Conservation (phyloP, 2,329 filamentous ascomycete species). For the Fusarium praegraminearum region DNA sequence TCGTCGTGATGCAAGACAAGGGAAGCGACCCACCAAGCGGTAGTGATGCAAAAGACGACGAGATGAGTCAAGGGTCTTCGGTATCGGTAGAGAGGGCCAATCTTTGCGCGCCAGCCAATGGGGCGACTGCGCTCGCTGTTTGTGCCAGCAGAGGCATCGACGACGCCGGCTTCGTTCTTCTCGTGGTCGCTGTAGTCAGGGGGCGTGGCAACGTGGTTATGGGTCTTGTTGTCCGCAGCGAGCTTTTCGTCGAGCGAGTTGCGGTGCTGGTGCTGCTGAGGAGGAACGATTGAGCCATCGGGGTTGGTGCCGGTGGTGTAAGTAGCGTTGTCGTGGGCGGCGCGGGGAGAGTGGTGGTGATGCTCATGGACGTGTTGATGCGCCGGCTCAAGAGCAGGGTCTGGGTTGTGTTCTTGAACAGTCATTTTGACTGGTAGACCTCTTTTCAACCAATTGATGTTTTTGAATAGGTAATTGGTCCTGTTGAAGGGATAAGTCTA, state of each 20-base stretch:
- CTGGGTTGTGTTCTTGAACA: constrained; percentile 39
- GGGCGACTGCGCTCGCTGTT: constrained; percentile 23
- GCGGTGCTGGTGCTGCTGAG: constrained; percentile 40
- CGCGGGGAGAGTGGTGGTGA: constrained; percentile 56
- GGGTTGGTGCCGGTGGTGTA: constrained; percentile 59
- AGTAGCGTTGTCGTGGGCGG: constrained; percentile 57
- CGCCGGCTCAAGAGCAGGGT: constrained; percentile 50
- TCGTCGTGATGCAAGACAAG: constrained; percentile 78
- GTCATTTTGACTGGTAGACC: constrained; percentile 28
- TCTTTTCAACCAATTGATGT: constrained; percentile 1
- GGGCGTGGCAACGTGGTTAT: constrained; percentile 41
- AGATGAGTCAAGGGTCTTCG: constrained; percentile 62
- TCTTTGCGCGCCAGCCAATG: constrained; percentile 33
- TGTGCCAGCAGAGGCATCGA: constrained; percentile 47
- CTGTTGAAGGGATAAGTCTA: neutral
- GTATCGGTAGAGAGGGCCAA: constrained; percentile 57
- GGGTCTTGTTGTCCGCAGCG: constrained; percentile 49
- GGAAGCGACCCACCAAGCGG: constrained; percentile 81
- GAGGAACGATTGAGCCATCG: constrained; percentile 53
- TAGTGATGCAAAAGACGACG: constrained; percentile 59
- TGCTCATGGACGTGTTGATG: constrained; percentile 61
- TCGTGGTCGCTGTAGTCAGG: constrained; percentile 57
- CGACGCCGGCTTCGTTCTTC: constrained; percentile 52
- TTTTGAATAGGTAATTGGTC: neutral
- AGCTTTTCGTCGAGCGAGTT: constrained; percentile 20